These are phyloP conservation scores for Alternaria sp. DNA, from an alignment of 2,329 filamentous ascomycete genomes.

Conservation along the genomic window DNA sequence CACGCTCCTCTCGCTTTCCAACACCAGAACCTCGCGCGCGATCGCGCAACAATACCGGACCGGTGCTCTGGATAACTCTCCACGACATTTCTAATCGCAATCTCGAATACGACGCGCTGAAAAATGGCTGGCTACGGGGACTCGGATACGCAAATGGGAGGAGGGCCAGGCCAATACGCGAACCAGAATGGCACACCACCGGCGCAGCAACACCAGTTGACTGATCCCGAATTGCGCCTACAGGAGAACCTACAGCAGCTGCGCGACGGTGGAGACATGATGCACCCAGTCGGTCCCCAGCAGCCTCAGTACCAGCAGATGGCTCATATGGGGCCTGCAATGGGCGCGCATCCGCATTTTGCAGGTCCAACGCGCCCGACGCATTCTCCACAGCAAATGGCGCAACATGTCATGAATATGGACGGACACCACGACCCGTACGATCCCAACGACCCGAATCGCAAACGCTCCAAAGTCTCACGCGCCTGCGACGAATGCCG, in stretches of 20 bases:
- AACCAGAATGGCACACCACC: conserved; percentile 46
- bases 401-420: conserved; percentile 47
- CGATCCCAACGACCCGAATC: conserved; percentile 44
- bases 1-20: conserved; percentile 28
- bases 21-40: conserved; percentile 28
- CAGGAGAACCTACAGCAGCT: conserved; percentile 46
- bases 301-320: conserved; percentile 38
- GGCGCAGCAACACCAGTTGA: conserved; percentile 38
- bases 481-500: conserved; percentile 52
- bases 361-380: conserved; percentile 43
- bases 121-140: conserved; percentile 45
- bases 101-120: conserved; percentile 21
- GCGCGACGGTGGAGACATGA: conserved; percentile 39
- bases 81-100: not conserved
- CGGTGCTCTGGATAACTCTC: not conserved
- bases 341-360: conserved; percentile 44
- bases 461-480: conserved; percentile 51
- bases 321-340: conserved; percentile 33
- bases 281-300: conserved; percentile 34
- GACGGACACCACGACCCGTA: conserved; percentile 44
- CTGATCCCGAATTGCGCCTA: conserved; percentile 42
- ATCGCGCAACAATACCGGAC: conserved; percentile 16
- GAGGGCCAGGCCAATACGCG: conserved; percentile 41
- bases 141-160: conserved; percentile 43
- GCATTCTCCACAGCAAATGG: conserved; percentile 50